Percentiles rank a stretch among this genome's conserved stretches.
Conservation (phyloP, 441 rosid species). For the Kokia cookei region DNA sequence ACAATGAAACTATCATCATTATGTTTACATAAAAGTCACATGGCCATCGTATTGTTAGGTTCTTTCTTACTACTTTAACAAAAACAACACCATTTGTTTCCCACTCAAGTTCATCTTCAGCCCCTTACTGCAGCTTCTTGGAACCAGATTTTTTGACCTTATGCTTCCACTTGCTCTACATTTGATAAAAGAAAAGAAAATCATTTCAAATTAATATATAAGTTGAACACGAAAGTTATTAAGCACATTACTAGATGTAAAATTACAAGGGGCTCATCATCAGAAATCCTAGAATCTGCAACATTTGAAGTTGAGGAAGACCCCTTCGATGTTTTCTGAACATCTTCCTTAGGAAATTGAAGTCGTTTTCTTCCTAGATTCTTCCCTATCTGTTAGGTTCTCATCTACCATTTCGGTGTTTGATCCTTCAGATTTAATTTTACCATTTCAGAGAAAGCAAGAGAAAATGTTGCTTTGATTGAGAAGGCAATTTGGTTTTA, state of each 20-base stretch:
- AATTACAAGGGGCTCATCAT: conserved; percentile 96
- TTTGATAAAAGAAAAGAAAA: not conserved
- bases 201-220: conserved; percentile 7
- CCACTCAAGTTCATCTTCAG: conserved; percentile 6
- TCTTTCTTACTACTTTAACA: conserved; percentile 1
- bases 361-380: conserved; percentile 43
- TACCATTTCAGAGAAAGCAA: too few relatives aligned
- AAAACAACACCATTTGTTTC: not conserved
- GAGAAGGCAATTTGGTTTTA: too few relatives aligned
- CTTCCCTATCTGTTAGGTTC: conserved; percentile 22
- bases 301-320: conserved; percentile 20
- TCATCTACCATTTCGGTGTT: too few relatives aligned
- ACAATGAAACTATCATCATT: conserved; percentile 23
- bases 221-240: not conserved
- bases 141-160: conserved; percentile 58
- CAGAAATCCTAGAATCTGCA: conserved; percentile 54
- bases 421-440: too few relatives aligned
- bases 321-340: conserved; percentile 15
- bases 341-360: conserved; percentile 32
- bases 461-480: too few relatives aligned
- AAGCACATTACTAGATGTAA: conserved; percentile 11
- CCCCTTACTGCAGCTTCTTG: conserved; percentile 26
- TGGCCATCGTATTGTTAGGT: conserved; percentile 15
- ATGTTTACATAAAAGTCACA: conserved; percentile 24
- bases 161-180: conserved; percentile 87